Conservation (phyloP, 352 stramenopile genomes). For the Phytopythium kandeliae region DNA sequence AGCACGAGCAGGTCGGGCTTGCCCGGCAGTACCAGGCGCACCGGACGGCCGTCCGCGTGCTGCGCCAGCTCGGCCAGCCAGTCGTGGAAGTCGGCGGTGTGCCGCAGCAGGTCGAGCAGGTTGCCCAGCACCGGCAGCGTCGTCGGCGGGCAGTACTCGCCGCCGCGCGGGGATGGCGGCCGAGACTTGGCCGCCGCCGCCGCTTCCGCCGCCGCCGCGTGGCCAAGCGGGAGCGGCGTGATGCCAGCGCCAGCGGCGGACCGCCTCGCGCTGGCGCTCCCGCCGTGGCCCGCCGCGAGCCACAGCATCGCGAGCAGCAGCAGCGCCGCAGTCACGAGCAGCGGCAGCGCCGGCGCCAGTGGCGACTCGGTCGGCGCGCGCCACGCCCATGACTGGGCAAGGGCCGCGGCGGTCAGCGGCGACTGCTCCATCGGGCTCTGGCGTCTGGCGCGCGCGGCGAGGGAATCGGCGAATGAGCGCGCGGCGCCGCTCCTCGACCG, state of each 20-base stretch:
- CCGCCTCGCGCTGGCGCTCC: too few relatives aligned
- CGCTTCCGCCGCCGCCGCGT: too few relatives aligned
- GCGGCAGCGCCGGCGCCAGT: neutral
- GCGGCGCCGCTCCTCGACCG: too few relatives aligned
- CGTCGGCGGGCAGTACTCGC: conserved; percentile 2
- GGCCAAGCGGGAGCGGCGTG: neutral
- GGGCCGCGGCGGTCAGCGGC: neutral
- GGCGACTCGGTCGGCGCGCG: neutral
- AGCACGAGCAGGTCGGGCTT: conserved; percentile 14
- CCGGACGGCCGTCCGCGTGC: neutral
- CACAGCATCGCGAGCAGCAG: neutral
- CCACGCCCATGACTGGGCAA: neutral
- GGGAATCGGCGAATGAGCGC: neutral
- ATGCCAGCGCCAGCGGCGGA: neutral
- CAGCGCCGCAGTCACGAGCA: neutral
- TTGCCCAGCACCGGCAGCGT: conserved; percentile 29
- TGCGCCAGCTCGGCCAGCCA: conserved; percentile 25
- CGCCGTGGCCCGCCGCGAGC: neutral
- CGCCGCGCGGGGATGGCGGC: neutral
- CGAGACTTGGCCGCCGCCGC: neutral
- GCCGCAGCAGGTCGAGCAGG: conserved; percentile 19
- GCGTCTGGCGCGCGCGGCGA: too few relatives aligned
- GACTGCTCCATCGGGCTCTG: neutral
- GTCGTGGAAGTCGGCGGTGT: conserved; percentile 24
- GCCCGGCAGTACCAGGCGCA: conserved; percentile 10